Base-by-base conservation (phyloP, 768 basidiomycete species). In the Royoungia palumana region DNA sequence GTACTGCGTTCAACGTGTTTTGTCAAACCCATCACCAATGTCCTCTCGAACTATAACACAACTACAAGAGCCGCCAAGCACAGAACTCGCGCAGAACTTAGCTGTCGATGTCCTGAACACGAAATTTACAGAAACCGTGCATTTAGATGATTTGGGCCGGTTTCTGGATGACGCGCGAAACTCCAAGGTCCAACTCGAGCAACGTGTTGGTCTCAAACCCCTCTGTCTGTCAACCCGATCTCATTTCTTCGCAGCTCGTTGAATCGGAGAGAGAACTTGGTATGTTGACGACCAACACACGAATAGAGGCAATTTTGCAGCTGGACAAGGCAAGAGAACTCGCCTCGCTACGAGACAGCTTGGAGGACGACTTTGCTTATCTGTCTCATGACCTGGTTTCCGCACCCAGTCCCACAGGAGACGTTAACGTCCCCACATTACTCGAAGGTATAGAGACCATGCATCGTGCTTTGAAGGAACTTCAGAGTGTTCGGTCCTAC, bases 361-460 rank as follows among this genome's bases (percentile, higher is more conserved):
- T 94, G 17, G 78, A 81, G 14, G 92, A 95, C 60, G 86, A 93
- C 63, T 73, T 94, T 11, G 72, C 82, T 12, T 78, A 79, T 50
- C 70, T 95, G 24, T 79, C 81, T 5, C 69, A 75, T 43, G 80
- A 85, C 44, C 72, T 95, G 35, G 72, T 81, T 41, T 85, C 85
- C 1, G 72, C 78, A 3, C 55, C 80, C 24, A 56, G 57, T 39
- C 65, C 59, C 21, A 71, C 73, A 11, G 76, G 74, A 13, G 74
- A 71, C 37, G 73, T 76, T 10, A 69, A 64, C n/a, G 57, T 68
- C 36, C 72, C 83, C 4, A 90, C 85, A 0, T 69, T 98, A 5
- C 72, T 95, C 10, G 87, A 93, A 65, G 86, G 89, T 38, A 74
- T 97, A 50, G 89, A 95, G 62, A 78, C 75, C 0, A 68, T 94